Base-by-base conservation (phyloP, 2,329 filamentous ascomycete species). In the Tolypocladium ovalisporum region DNA sequence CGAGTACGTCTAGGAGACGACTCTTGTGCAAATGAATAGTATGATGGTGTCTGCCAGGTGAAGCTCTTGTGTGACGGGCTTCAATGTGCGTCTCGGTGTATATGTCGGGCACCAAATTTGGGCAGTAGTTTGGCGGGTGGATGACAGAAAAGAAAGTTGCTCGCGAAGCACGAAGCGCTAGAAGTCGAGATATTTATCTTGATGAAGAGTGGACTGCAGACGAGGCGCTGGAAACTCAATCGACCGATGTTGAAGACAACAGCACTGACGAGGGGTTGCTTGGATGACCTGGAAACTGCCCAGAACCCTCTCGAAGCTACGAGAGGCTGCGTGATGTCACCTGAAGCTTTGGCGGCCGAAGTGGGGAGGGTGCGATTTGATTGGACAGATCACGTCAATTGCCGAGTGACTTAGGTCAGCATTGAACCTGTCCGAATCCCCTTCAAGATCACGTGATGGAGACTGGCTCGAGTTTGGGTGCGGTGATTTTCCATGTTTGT, bases 261-360 rank as follows among this genome's bases (percentile, higher is more conserved):
- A 22, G 54, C 27, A n/a, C 12, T 13, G 32, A 24, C 32, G 29
- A 56, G 60, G 47, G 56, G 61, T 58, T 62, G 60, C 66, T 54
- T 35, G 53, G 53, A 58, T n/a, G 40, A 49, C 56, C 60, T 60
- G 42, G 62, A 67, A 70, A 40, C 36, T 27, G 59, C 62, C 59
- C 63, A 62, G 68, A 69, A 70, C 54, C 66, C 64, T 61, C 67
- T 64, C 62, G 69, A 68, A 71, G 60, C 65, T 63, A 62, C 62
- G 52, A 62, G 69, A 64, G 36, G 59, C 54, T 66, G 65, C 64
- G 63, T 69, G 69, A 73, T 68, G 70, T 72, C 70, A 71, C 70
- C 61, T 52, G 60, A 54, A 61, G 52, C 55, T 39, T 52, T 22
- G 60, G 54, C 12, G 8, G 29, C 29, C 15, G 29, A 55, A 58